Percentiles rank a stretch among this genome's conserved stretches.
These are phyloP conservation scores for Tulasnella sp. DNA, from an alignment of 768 basidiomycete genomes.

Conservation along the genomic window DNA sequence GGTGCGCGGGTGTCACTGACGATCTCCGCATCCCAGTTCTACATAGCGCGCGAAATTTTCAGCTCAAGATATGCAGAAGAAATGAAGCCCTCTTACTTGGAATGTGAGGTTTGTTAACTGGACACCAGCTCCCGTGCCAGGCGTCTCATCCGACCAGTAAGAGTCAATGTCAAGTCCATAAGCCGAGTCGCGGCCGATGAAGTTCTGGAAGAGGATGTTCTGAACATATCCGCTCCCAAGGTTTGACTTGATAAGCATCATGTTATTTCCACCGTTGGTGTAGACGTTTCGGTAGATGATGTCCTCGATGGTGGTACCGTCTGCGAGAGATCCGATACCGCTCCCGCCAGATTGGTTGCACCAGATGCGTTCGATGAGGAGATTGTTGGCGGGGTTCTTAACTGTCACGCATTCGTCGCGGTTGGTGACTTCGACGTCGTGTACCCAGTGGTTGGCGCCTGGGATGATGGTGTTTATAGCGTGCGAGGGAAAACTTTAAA, in stretches of 20 bases:
- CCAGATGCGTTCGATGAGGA: conserved; percentile 27
- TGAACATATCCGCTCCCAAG: conserved; percentile 22
- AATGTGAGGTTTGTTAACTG: conserved; percentile 25
- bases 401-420: conserved; percentile 29
- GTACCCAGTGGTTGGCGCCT: conserved; percentile 27
- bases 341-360: conserved; percentile 27
- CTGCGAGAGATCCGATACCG: conserved; percentile 25
- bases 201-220: conserved; percentile 26
- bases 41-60: background rate
- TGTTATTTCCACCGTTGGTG: conserved; percentile 25
- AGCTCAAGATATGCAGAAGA: background rate
- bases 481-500: too few relatives aligned
- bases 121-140: conserved; percentile 23
- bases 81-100: conserved; percentile 16
- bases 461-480: too few relatives aligned
- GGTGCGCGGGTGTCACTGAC: conserved; percentile 1
- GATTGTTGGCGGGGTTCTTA: conserved; percentile 26
- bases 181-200: conserved; percentile 24
- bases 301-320: conserved; percentile 24
- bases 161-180: conserved; percentile 26
- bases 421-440: conserved; percentile 29
- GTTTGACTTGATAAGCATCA: conserved; percentile 26
- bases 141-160: conserved; percentile 23
- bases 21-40: conserved; percentile 2
- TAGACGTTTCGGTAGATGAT: conserved; percentile 25